Conservation (phyloP, 768 basidiomycete species). For the Pleurotus giganteus region DNA sequence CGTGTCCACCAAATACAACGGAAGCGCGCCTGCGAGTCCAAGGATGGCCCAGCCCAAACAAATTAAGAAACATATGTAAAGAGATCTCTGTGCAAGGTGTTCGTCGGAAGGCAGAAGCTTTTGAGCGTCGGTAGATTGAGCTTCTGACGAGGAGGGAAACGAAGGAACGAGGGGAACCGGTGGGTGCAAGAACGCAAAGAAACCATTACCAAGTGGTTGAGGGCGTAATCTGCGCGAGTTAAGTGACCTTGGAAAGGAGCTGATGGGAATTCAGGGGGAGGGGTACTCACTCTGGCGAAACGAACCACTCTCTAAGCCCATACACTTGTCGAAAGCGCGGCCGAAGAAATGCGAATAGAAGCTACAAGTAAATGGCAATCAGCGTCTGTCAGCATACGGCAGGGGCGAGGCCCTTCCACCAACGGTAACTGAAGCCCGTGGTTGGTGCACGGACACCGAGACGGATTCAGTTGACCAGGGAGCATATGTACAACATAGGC, state of each 20-base stretch:
- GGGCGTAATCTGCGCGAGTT: slow-evolving; percentile 56
- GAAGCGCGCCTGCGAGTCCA: slow-evolving; percentile 68
- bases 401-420: too few relatives aligned
- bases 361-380: slow-evolving; percentile 31
- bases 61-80: slow-evolving; percentile 66
- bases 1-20: slow-evolving; percentile 64
- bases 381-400: too few relatives aligned
- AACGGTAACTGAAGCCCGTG: neutral
- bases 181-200: slow-evolving; percentile 72
- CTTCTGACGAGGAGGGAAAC: slow-evolving; percentile 53
- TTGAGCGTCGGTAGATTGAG: slow-evolving; percentile 52
- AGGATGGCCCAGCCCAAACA: slow-evolving; percentile 66
- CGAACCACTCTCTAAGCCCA: slow-evolving; percentile 74
- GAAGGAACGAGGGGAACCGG: slow-evolving; percentile 63
- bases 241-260: neutral
- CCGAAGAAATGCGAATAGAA: slow-evolving; percentile 64
- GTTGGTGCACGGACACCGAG: neutral
- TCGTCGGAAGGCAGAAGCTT: slow-evolving; percentile 71
- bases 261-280: neutral
- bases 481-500: neutral
- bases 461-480: neutral
- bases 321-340: slow-evolving; percentile 74
- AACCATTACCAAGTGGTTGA: slow-evolving; percentile 50
- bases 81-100: slow-evolving; percentile 64
- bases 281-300: slow-evolving; percentile 58